Evolutionary conservation across 164 flowering plant genomes (phyloP).

Genomic region (Stephania cephalantha): DNA sequence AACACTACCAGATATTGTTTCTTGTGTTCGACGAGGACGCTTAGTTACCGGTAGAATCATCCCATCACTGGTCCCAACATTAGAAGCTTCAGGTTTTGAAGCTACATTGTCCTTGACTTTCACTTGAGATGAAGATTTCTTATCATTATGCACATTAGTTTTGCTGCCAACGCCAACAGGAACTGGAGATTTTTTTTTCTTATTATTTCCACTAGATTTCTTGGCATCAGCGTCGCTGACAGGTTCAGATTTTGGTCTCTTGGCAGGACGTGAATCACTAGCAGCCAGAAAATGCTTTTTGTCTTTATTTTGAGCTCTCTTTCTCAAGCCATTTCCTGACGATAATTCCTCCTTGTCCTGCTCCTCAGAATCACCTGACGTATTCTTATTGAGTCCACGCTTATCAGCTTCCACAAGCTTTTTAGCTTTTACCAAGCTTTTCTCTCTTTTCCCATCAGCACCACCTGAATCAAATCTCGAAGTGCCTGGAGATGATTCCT

Average conservation of each 20-base stretch:
- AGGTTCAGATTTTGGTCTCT: slow-evolving; percentile 34
- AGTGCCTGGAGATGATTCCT: slow-evolving; percentile 22
- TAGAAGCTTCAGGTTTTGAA: slow-evolving; percentile 20
- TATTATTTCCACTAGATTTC: slow-evolving; percentile 16
- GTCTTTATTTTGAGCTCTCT: slow-evolving; percentile 23
- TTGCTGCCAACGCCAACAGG: slow-evolving; percentile 24
- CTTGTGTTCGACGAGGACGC: slow-evolving; percentile 43
- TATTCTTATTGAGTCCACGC: slow-evolving; percentile 12
- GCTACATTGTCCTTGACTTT: slow-evolving; percentile 27
- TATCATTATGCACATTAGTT: slow-evolving; percentile 23
- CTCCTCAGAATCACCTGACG: slow-evolving; percentile 19
- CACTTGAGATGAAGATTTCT: slow-evolving; percentile 19
- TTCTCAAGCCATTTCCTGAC: slow-evolving; percentile 24
- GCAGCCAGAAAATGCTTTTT: slow-evolving; percentile 26
- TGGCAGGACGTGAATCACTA: slow-evolving; percentile 32
- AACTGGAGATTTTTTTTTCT: slow-evolving; percentile 23
- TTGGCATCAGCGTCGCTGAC: slow-evolving; percentile 22
- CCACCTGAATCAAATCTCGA: slow-evolving; percentile 26
- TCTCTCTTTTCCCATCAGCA: slow-evolving; percentile 23
- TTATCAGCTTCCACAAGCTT: slow-evolving; percentile 18
- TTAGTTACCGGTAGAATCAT: slow-evolving; percentile 46
- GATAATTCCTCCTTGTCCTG: slow-evolving; percentile 18
- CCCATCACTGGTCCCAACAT: slow-evolving; percentile 40
- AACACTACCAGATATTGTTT: slow-evolving; percentile 39
- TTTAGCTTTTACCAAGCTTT: slow-evolving; percentile 30